Conservation (phyloP, 192 early-diverging fungal species). For the Fimicolochytrium jonesii region DNA sequence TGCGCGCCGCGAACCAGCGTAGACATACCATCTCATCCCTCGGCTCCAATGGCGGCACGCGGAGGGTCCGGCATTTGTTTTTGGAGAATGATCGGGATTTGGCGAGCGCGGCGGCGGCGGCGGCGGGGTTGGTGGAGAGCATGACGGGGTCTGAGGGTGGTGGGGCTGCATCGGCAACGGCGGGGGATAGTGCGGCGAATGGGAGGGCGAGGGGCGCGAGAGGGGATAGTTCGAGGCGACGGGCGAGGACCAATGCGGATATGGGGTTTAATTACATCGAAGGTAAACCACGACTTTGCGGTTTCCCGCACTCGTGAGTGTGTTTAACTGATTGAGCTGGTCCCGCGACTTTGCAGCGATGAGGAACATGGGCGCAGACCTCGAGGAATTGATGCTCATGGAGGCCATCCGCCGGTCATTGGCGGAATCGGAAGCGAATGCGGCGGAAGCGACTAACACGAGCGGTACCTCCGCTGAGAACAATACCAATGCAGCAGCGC, state of each 20-base stretch:
- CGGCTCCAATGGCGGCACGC: constrained; percentile 11
- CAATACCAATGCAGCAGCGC: no score
- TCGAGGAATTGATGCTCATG: constrained; percentile 91
- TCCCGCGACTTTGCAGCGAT: constrained; percentile 42
- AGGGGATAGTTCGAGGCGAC: neutral
- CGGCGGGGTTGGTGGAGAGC: constrained; percentile 23
- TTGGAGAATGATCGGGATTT: constrained; percentile 8
- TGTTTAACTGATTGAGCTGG: constrained; percentile 1
- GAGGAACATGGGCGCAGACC: constrained; percentile 71
- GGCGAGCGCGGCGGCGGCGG: constrained; percentile 13
- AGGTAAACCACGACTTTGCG: constrained; percentile 5
- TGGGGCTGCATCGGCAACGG: no score
- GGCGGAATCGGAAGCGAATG: constrained; percentile 1
- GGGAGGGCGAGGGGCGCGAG: neutral
- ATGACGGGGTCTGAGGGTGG: no score
- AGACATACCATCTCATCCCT: constrained; percentile 9
- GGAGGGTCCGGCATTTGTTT: constrained; percentile 4
- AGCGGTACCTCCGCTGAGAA: no score
- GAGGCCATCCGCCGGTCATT: constrained; percentile 78
- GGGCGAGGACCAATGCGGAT: constrained; percentile 6
- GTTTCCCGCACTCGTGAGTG: neutral
- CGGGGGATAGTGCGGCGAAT: neutral
- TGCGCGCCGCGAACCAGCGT: constrained; percentile 22
- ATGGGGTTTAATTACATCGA: constrained; percentile 16
- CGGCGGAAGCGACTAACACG: no score